These are phyloP conservation scores for Daldinia sp. DNA, from an alignment of 2,329 filamentous ascomycete species.

Conservation along the genomic window DNA sequence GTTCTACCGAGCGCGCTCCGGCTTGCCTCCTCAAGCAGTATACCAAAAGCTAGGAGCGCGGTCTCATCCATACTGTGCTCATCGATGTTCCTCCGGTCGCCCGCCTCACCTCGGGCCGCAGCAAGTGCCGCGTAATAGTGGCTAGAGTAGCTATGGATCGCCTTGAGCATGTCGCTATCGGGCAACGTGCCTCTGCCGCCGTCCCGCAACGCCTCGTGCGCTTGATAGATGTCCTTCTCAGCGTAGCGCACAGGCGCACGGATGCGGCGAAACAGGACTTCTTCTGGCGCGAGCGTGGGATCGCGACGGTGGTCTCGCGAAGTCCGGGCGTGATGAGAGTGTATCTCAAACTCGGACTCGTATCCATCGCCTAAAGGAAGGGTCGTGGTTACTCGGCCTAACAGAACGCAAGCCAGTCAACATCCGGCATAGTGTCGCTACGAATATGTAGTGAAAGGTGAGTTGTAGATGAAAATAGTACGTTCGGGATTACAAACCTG, in stretches of 20 bases:
- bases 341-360: conserved; percentile 38
- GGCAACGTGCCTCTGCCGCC: conserved; percentile 67
- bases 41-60: conserved; percentile 78
- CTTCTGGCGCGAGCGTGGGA: conserved; percentile 70
- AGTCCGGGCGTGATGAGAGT: conserved; percentile 38
- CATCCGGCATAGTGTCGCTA: background rate
- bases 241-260: conserved; percentile 75
- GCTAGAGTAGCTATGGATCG: conserved; percentile 75
- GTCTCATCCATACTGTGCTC: conserved; percentile 81
- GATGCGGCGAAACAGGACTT: conserved; percentile 75
- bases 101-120: conserved; percentile 28
- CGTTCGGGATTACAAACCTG: conserved; percentile 61
- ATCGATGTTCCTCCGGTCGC: conserved; percentile 53
- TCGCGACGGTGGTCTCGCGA: conserved; percentile 50
- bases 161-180: conserved; percentile 75
- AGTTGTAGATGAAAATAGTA: background rate
- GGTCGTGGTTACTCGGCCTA: conserved; percentile 55
- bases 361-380: conserved; percentile 45
- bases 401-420: conserved; percentile 27
- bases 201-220: conserved; percentile 67
- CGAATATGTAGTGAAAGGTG: background rate
- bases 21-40: conserved; percentile 78
- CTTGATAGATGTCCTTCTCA: conserved; percentile 78
- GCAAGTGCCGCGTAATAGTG: conserved; percentile 69
- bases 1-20: conserved; percentile 70